Percentiles rank a stretch among this genome's conserved stretches.
Evolutionary conservation across 208 protist species (phyloP).

Genomic region (Tetramitus jugosus): DNA sequence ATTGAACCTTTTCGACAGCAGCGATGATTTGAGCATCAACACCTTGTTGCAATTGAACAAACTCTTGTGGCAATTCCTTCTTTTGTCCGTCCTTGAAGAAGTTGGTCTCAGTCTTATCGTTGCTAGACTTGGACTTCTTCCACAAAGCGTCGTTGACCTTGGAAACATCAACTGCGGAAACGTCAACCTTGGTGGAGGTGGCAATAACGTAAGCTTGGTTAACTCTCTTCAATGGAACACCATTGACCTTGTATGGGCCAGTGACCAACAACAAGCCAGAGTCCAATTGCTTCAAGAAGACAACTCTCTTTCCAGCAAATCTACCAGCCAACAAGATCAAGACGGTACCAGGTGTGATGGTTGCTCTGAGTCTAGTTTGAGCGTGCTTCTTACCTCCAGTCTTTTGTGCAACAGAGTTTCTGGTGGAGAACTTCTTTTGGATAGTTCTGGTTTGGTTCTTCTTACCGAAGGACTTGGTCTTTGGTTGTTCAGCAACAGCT

Average conservation of each 20-base stretch:
- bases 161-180: constrained; percentile 65
- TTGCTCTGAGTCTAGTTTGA: constrained; percentile 23
- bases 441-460: background rate
- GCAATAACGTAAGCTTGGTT: constrained; percentile 94
- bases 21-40: background rate
- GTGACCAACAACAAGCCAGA: constrained; percentile 90
- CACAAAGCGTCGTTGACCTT: constrained; percentile 64
- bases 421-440: background rate
- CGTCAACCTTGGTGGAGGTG: constrained; percentile 92
- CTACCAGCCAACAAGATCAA: constrained; percentile 90
- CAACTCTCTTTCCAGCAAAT: constrained; percentile 90
- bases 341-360: constrained; percentile 75
- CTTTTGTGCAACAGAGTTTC: background rate
- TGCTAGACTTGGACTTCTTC: constrained; percentile 22
- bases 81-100: background rate
- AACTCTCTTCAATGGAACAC: constrained; percentile 93
- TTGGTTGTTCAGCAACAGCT: background rate
- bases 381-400: background rate
- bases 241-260: constrained; percentile 87
- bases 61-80: background rate
- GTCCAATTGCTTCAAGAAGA: constrained; percentile 93
- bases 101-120: background rate
- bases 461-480: too few relatives aligned
- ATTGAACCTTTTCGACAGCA: background rate
- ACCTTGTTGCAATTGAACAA: background rate